phyloP scores from a whole-genome alignment of 2,329 filamentous ascomycete genomes.

The Phaeophleospora eucalypticola region DNA sequence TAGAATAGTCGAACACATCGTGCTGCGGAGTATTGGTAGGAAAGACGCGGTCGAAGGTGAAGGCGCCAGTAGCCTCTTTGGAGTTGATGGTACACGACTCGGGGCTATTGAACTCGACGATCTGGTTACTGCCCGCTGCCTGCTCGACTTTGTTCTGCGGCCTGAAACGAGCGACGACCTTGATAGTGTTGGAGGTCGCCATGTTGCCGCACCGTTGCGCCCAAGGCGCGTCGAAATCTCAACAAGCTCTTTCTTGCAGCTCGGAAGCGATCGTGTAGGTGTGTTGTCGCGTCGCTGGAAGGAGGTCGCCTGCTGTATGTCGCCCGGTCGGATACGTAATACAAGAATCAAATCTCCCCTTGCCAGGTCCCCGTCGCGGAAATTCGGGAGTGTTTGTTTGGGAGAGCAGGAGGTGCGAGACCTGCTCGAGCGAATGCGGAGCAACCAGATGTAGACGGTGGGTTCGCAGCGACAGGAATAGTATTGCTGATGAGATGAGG shows the following conservation, averaged over 20 bases:
- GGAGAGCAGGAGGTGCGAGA: not conserved
- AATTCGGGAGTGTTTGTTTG: not conserved
- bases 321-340: not conserved
- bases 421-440: not conserved
- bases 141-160: slow-evolving; percentile 95
- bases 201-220: slow-evolving; percentile 18
- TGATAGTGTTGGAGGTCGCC: slow-evolving; percentile 34
- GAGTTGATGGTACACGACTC: slow-evolving; percentile 90
- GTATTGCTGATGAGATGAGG: not conserved
- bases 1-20: slow-evolving; percentile 98
- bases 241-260: not conserved
- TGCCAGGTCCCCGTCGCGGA: not conserved
- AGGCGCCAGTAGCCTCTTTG: slow-evolving; percentile 70
- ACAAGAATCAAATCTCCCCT: not conserved
- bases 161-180: slow-evolving; percentile 94
- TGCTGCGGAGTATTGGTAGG: slow-evolving; percentile 85
- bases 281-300: too few species aligned
- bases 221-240: slow-evolving; percentile 9
- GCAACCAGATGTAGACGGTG: not conserved
- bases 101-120: slow-evolving; percentile 81
- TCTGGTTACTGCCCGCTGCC: slow-evolving; percentile 82
- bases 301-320: too few species aligned
- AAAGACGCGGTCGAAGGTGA: slow-evolving; percentile 97
- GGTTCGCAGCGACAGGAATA: not conserved
- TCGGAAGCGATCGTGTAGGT: too few species aligned